A percentile compares a stretch with the other conserved stretches of the same genome.
Evolutionary conservation across 108 stramenopile genomes (phyloP).

Genomic region (Conticribra guillardii): DNA sequence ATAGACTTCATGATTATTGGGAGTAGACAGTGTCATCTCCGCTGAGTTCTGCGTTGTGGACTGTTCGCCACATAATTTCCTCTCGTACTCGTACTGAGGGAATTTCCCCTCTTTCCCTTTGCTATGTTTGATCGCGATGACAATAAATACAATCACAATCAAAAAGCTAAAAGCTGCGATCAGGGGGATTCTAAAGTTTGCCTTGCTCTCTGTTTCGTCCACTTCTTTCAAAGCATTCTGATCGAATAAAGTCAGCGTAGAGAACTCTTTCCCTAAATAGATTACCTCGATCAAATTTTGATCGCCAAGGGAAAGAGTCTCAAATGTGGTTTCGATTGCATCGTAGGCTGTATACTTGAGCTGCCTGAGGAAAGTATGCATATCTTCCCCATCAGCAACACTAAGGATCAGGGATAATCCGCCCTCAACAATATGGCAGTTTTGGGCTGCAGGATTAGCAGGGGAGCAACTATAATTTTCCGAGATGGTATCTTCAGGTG

Average conservation of each 20-base stretch:
- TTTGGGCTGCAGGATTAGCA: not conserved
- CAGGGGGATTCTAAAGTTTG: not conserved
- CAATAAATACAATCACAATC: not conserved
- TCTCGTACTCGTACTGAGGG: not conserved
- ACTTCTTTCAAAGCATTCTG: not conserved
- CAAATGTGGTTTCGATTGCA: not conserved
- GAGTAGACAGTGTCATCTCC: too few species aligned
- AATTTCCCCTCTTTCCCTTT: too few species aligned
- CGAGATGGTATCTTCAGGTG: not conserved
- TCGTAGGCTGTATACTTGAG: not conserved
- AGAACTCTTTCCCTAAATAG: not conserved
- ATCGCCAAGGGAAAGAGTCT: not conserved
- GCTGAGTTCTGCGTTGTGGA: too few species aligned
- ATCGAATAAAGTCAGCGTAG: not conserved
- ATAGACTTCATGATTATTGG: too few species aligned
- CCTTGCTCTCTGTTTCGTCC: not conserved
- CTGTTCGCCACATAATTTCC: too few species aligned
- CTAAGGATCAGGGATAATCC: not conserved
- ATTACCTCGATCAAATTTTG: not conserved
- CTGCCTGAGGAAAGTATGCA: not conserved
- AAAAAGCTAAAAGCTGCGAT: not conserved
- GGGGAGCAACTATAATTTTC: not conserved
- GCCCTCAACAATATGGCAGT: not conserved
- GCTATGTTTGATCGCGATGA: too few species aligned
- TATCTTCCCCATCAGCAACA: too few species aligned